Conservation (phyloP, 2,329 filamentous ascomycete genomes). For the Penicillium freii region DNA sequence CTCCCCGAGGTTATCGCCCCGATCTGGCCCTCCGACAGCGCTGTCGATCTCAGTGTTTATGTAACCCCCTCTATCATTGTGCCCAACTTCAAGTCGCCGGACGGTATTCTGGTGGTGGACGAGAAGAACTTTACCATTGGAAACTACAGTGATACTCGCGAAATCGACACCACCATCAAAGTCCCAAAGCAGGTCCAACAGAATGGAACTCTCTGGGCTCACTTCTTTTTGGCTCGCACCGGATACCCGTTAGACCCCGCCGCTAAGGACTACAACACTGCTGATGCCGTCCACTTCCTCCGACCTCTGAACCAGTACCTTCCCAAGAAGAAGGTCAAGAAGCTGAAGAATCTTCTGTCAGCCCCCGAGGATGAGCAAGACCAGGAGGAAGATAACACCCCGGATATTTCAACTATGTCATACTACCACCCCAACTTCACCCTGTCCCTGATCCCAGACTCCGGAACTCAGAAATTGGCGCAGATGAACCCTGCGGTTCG, state of each 20-base stretch:
- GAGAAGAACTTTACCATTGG: conserved; percentile 79
- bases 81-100: conserved; percentile 60
- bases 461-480: conserved; percentile 66
- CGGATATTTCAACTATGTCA: conserved; percentile 70
- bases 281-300: conserved; percentile 77
- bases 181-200: conserved; percentile 79
- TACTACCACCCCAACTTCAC: conserved; percentile 97
- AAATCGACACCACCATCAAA: conserved; percentile 71
- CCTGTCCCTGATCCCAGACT: conserved; percentile 78
- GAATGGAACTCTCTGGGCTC: conserved; percentile 91
- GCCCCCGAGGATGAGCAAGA: conserved; percentile 51
- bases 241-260: conserved; percentile 76
- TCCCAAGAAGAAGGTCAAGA: conserved; percentile 82
- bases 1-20: conserved; percentile 72
- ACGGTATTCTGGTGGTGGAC: conserved; percentile 69
- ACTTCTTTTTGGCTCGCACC: conserved; percentile 81
- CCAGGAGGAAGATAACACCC: conserved; percentile 54
- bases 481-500: conserved; percentile 70
- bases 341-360: conserved; percentile 79
- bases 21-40: conserved; percentile 79
- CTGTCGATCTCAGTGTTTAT: conserved; percentile 80
- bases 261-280: conserved; percentile 67
- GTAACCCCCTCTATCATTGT: conserved; percentile 73
- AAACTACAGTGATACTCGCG: conserved; percentile 74
- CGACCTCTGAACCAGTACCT: conserved; percentile 87